A percentile compares a stretch with the other conserved stretches of the same genome.
These are phyloP conservation scores for Microdochium nivale DNA, from an alignment of 2,329 filamentous ascomycete species.

Conservation along the genomic window DNA sequence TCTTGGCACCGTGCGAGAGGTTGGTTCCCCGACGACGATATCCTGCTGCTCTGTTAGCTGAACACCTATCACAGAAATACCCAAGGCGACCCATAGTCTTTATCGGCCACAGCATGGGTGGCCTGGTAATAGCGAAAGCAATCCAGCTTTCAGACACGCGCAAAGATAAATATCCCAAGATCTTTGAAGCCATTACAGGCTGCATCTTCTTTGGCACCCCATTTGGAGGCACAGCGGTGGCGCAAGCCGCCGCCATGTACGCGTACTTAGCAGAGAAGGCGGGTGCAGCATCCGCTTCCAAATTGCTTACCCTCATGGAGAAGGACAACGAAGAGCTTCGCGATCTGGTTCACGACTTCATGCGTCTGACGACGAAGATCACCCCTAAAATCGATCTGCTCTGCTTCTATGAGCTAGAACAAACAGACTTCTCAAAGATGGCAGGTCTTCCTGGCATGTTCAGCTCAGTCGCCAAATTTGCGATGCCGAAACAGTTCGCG, in stretches of 20 bases:
- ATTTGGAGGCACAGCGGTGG: constrained; percentile 26
- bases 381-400: constrained; percentile 25
- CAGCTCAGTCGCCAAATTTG: constrained; percentile 15
- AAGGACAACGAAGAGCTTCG: constrained; percentile 26
- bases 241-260: constrained; percentile 27
- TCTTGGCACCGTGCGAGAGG: constrained; percentile 24
- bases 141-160: constrained; percentile 23
- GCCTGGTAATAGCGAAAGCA: constrained; percentile 32
- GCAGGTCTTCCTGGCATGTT: constrained; percentile 18
- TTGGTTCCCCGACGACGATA: constrained; percentile 2
- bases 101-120: constrained; percentile 35
- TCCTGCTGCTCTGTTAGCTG: background rate
- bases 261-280: constrained; percentile 23
- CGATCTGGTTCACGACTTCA: constrained; percentile 29
- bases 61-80: constrained; percentile 9
- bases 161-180: constrained; percentile 23
- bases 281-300: constrained; percentile 22
- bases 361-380: constrained; percentile 23
- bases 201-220: constrained; percentile 32
- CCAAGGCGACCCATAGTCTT: constrained; percentile 29
- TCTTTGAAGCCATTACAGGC: constrained; percentile 31
- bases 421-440: constrained; percentile 26
- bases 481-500: constrained; percentile 22
- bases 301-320: constrained; percentile 30
- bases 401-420: constrained; percentile 31